These are phyloP conservation scores for Candida ovalis DNA, from an alignment of 805 yeast genomes.

Conservation along the genomic window DNA sequence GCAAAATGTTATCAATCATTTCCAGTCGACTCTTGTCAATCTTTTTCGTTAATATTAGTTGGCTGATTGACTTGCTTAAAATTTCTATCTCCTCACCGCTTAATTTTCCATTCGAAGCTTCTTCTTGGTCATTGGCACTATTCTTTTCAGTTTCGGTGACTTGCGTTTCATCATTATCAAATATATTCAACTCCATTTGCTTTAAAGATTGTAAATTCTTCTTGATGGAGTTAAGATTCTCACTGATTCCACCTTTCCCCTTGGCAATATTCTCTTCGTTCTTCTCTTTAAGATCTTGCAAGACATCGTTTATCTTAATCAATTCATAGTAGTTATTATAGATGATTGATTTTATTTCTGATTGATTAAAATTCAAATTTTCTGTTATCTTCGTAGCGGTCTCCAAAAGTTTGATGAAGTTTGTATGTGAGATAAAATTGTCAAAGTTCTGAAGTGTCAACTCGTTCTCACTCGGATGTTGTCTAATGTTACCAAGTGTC, in stretches of 20 bases:
- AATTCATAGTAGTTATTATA: slow-evolving; percentile 74
- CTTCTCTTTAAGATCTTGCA: slow-evolving; percentile 34
- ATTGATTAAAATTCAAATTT: slow-evolving; percentile 48
- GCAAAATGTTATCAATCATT: slow-evolving; percentile 18
- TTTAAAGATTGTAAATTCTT: slow-evolving; percentile 17
- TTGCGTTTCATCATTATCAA: background rate
- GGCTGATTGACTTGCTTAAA: slow-evolving; percentile 16
- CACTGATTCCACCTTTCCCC: slow-evolving; percentile 18
- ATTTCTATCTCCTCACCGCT: slow-evolving; percentile 1
- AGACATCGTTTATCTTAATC: slow-evolving; percentile 59
- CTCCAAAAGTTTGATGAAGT: slow-evolving; percentile 31
- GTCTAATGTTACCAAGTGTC: background rate
- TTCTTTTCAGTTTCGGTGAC: background rate
- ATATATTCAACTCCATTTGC: slow-evolving; percentile 11
- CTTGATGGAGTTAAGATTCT: slow-evolving; percentile 24
- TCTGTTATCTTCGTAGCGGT: slow-evolving; percentile 41
- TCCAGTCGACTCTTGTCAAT: slow-evolving; percentile 11
- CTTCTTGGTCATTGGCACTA: slow-evolving; percentile 3
- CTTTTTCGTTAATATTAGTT: slow-evolving; percentile 13
- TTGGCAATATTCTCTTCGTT: slow-evolving; percentile 15
- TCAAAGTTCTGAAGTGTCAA: slow-evolving; percentile 31
- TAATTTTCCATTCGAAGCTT: background rate
- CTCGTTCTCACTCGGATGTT: slow-evolving; percentile 12
- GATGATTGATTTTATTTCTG: slow-evolving; percentile 64
- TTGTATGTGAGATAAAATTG: slow-evolving; percentile 27